Conservation (phyloP, 208 protist genomes). For the Leishmania arabica region DNA sequence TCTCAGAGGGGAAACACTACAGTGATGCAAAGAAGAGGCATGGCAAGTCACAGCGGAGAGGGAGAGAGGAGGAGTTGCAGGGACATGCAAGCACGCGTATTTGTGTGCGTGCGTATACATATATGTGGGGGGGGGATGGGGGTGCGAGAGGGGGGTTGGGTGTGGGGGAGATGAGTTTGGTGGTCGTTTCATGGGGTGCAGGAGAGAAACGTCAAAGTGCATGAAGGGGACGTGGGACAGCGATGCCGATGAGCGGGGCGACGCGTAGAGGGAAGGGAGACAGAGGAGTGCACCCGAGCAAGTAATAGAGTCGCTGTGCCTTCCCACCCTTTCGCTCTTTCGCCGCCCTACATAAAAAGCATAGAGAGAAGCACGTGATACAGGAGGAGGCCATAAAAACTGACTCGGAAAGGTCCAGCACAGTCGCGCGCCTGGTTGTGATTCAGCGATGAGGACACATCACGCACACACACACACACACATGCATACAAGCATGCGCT, state of each 20-base stretch:
- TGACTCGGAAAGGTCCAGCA: not conserved
- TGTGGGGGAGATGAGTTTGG: not conserved
- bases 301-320: not conserved
- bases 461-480: not conserved
- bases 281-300: not conserved
- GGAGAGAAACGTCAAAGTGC: too few species aligned
- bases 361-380: not conserved
- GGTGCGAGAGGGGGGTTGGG: not conserved
- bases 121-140: not conserved
- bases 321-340: not conserved
- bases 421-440: not conserved
- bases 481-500: not conserved
- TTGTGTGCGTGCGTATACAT: not conserved
- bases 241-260: not conserved
- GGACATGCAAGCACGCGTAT: not conserved
- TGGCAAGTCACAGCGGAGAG: not conserved
- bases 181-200: not conserved
- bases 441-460: not conserved
- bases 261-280: not conserved
- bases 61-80: not conserved
- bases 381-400: not conserved
- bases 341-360: not conserved
- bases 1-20: conserved; percentile 28
- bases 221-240: not conserved
- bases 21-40: not conserved